Percentiles rank a stretch among this genome's conserved stretches.
These are phyloP conservation scores for Huntiella abstrusa DNA, from an alignment of 2,329 filamentous ascomycete species.

Conservation along the genomic window DNA sequence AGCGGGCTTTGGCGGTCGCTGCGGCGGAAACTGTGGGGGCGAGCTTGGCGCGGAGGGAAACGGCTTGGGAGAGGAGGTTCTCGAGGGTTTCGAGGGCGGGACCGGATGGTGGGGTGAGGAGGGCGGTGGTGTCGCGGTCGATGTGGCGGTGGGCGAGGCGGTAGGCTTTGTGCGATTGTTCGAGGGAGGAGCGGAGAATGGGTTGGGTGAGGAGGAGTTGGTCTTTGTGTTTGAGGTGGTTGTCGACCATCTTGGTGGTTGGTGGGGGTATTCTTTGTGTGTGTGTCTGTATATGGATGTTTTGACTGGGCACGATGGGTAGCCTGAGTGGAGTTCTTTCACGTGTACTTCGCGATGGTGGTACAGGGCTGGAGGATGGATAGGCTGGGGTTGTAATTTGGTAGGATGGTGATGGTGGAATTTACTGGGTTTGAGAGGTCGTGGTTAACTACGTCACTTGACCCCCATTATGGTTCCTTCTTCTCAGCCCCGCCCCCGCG, in stretches of 20 bases:
- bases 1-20: conserved; percentile 24
- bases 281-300: too few species aligned
- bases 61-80: conserved; percentile 67
- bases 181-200: conserved; percentile 77
- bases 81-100: conserved; percentile 69
- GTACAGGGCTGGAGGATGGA: neutral
- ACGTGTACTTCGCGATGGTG: neutral
- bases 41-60: conserved; percentile 76
- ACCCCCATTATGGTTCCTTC: too few species aligned
- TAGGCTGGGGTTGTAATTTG: neutral
- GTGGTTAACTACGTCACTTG: too few species aligned
- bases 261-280: too few species aligned
- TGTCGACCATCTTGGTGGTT: neutral
- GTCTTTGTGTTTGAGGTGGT: conserved; percentile 51
- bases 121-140: conserved; percentile 47
- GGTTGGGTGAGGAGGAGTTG: conserved; percentile 79
- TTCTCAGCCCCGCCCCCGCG: too few species aligned
- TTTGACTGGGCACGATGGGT: too few species aligned
- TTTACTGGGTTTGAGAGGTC: neutral
- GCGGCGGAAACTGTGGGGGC: too few species aligned
- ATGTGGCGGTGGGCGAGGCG: conserved; percentile 63
- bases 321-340: too few species aligned
- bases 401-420: neutral
- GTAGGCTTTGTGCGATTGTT: conserved; percentile 86
- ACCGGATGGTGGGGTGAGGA: conserved; percentile 34